phyloP scores from a whole-genome alignment of 2,329 filamentous ascomycete genomes.

The Fusarium sulawesiense region DNA sequence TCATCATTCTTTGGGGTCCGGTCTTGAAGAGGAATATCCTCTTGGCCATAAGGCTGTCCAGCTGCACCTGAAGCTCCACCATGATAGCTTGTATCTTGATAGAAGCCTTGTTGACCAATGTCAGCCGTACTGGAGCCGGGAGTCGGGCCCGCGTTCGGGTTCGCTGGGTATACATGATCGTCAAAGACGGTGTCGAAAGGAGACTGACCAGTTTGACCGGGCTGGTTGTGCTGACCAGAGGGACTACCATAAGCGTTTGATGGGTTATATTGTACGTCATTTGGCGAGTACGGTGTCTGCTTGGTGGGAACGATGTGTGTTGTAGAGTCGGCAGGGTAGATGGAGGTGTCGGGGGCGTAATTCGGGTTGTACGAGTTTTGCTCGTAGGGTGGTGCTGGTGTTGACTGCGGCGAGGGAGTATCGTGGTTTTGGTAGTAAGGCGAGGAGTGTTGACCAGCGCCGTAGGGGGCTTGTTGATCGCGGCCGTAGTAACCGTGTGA shows the following conservation, averaged over 20 bases:
- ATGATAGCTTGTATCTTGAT: slow-evolving; percentile 70
- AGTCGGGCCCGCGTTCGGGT: slow-evolving; percentile 55
- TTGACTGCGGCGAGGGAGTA: slow-evolving; percentile 56
- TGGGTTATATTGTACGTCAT: slow-evolving; percentile 37
- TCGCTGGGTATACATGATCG: slow-evolving; percentile 72
- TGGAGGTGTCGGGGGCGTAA: slow-evolving; percentile 39
- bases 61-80: slow-evolving; percentile 57
- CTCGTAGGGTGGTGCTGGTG: slow-evolving; percentile 55
- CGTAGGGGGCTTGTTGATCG: slow-evolving; percentile 53
- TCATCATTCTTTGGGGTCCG: slow-evolving; percentile 57
- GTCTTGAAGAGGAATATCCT: slow-evolving; percentile 69
- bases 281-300: slow-evolving; percentile 39
- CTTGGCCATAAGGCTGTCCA: slow-evolving; percentile 55
- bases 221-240: slow-evolving; percentile 47
- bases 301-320: slow-evolving; percentile 33
- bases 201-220: slow-evolving; percentile 55
- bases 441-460: slow-evolving; percentile 53
- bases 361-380: slow-evolving; percentile 47
- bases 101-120: slow-evolving; percentile 53
- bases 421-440: slow-evolving; percentile 56
- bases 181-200: slow-evolving; percentile 76
- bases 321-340: slow-evolving; percentile 35
- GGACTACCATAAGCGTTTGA: slow-evolving; percentile 42
- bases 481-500: slow-evolving; percentile 70
- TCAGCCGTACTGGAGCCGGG: slow-evolving; percentile 53